Evolutionary conservation across 2,329 filamentous ascomycete species (phyloP), one percentile per base, ranked within the genome.

Genomic region (Neoscytalidium dimidiatum): DNA sequence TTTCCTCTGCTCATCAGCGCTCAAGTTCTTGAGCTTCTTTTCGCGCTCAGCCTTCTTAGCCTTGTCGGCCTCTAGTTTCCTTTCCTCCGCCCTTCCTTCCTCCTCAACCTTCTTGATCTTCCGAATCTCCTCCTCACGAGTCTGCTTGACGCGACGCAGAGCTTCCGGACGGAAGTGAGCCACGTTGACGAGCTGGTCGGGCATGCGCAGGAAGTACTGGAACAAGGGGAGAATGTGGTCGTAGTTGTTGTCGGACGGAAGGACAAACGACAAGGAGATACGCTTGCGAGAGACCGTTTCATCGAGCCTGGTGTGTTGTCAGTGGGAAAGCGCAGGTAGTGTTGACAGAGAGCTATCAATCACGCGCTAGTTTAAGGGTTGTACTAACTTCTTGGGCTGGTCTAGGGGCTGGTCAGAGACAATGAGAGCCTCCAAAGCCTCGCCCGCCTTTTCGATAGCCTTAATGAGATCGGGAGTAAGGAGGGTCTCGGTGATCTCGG

Each of bases 131-230:
- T 92, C 89, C 48, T 98, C 94, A 68, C 95, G 92, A 35, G 89
- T 89, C 67, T 83, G 82, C 73, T 88, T 88, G 70, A 99, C 85
- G 83, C 96, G 96, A 78, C 92, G 92, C 76, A 90, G 81, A 35
- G 97, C 93, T 82, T 98, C 82, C 41, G 92, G 88, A 13, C 95
- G 92, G 88, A 97, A 97, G 79, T 92, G 94, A 11, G 88, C 94
- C 28, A 81, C 80, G 64, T 87, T 82, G 64, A 90, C 92, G 56
- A 99, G 90, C 70, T 86, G 82, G 76, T 99, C 95, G 44, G 92
- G 86, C n/a, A 97, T 81, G 68, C 92, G 90, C 63, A 97, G 79
- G 83, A 95, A 96, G 79, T 91, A 88, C 41, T 85, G 81, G 82
- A 97, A 93, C 67, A 98, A 80, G 28, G 92, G 89, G 21, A 90